Conservation (phyloP, 192 early-diverging fungal genomes). For the Haplosporangium gracile region DNA sequence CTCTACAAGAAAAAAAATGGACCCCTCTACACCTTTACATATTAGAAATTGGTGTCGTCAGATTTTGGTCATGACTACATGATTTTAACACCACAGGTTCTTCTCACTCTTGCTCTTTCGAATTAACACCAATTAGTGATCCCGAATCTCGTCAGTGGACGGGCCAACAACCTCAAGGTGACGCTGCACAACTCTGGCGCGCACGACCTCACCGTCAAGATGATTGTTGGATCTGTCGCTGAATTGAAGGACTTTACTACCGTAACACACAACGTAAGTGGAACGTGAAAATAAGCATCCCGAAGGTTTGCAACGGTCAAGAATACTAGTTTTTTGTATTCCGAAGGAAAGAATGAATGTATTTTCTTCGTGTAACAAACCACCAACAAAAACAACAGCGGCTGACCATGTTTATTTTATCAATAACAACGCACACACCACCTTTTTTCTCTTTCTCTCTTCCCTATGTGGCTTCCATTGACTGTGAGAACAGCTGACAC, state of each 20-base stretch:
- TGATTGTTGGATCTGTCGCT: conserved; percentile 14
- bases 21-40: background rate
- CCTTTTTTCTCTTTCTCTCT: background rate
- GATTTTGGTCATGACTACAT: background rate
- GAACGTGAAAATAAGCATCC: background rate
- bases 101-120: no score
- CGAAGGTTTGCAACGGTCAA: background rate
- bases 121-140: conserved; percentile 6
- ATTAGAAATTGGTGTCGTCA: background rate
- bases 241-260: conserved; percentile 22
- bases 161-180: conserved; percentile 16
- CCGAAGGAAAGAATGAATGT: background rate
- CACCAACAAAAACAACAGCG: background rate
- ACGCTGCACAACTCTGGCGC: conserved; percentile 25
- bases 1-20: background rate
- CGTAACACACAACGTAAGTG: conserved; percentile 22
- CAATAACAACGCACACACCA: background rate
- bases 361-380: background rate
- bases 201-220: conserved; percentile 22
- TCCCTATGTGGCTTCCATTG: background rate
- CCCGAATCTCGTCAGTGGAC: conserved; percentile 25
- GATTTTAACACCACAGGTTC: background rate
- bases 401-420: background rate
- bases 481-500: background rate
- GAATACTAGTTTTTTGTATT: background rate